phyloP scores from a whole-genome alignment of 768 basidiomycete species.

The Suillus occidentalis region DNA sequence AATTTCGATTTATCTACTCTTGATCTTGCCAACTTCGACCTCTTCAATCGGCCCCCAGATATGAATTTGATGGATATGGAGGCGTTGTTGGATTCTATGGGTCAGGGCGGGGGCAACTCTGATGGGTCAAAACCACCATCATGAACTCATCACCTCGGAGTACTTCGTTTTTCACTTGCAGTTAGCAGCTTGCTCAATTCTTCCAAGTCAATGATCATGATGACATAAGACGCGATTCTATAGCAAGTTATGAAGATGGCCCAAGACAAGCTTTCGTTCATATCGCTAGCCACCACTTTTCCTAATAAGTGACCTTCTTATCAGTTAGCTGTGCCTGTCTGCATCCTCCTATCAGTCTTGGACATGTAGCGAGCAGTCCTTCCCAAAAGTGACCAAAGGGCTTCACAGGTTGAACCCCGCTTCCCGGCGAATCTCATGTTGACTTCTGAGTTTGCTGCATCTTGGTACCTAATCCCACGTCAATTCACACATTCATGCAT shows the following conservation, averaged over 20 bases:
- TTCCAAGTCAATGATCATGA: background rate
- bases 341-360: background rate
- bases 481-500: background rate
- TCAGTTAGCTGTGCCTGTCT: background rate
- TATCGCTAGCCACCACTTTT: background rate
- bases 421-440: background rate
- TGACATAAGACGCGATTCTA: background rate
- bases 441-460: background rate
- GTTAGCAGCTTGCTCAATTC: background rate
- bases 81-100: conserved; percentile 46
- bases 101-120: conserved; percentile 23
- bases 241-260: too few species aligned
- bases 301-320: background rate
- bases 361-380: background rate
- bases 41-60: conserved; percentile 42
- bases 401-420: background rate
- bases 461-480: background rate
- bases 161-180: background rate
- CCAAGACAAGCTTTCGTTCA: background rate
- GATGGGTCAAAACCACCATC: conserved; percentile 25
- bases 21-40: conserved; percentile 45
- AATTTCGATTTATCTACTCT: conserved; percentile 51
- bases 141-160: conserved; percentile 11
- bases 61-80: conserved; percentile 57
- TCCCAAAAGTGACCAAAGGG: background rate